Percentiles rank a stretch among this genome's conserved stretches.
phyloP scores from a whole-genome alignment of 306 rosid species.

The Myrica gale region DNA sequence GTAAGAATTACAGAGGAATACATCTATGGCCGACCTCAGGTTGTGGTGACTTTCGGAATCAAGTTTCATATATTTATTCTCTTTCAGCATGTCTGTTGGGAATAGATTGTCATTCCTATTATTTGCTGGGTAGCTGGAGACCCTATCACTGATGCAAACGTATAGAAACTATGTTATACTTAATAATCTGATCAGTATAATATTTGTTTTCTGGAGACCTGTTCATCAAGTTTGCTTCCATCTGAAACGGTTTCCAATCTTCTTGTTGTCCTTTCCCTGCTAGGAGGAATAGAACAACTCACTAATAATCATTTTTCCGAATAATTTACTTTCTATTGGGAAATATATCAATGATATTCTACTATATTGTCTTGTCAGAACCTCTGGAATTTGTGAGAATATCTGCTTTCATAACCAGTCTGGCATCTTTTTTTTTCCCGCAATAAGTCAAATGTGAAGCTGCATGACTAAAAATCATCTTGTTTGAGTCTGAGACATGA shows the following conservation, averaged over 20 bases:
- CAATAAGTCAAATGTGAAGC: not conserved
- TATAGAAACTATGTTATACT: not conserved
- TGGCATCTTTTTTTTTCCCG: not conserved
- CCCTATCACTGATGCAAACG: not conserved
- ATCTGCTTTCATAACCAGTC: not conserved
- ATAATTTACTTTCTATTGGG: not conserved
- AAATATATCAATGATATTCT: not conserved
- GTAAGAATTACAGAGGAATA: conserved; percentile 87
- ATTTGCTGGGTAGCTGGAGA: not conserved
- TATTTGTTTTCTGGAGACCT: not conserved
- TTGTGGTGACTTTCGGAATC: conserved; percentile 26
- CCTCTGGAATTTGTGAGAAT: not conserved
- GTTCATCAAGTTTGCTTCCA: not conserved
- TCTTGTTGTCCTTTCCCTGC: not conserved
- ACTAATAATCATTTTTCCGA: not conserved
- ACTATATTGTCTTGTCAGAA: not conserved
- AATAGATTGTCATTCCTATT: not conserved
- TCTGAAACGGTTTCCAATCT: not conserved
- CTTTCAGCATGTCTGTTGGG: conserved; percentile 1
- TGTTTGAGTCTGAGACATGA: not conserved
- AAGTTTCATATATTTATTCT: conserved; percentile 7
- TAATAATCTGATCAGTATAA: not conserved
- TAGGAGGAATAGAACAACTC: not conserved
- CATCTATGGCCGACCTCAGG: conserved; percentile 91
- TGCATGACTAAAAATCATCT: not conserved